Evolutionary conservation across 1,284 basidiomycete genomes (phyloP), one percentile per base, ranked within the genome.

Genomic region (Coniferiporia weirii): DNA sequence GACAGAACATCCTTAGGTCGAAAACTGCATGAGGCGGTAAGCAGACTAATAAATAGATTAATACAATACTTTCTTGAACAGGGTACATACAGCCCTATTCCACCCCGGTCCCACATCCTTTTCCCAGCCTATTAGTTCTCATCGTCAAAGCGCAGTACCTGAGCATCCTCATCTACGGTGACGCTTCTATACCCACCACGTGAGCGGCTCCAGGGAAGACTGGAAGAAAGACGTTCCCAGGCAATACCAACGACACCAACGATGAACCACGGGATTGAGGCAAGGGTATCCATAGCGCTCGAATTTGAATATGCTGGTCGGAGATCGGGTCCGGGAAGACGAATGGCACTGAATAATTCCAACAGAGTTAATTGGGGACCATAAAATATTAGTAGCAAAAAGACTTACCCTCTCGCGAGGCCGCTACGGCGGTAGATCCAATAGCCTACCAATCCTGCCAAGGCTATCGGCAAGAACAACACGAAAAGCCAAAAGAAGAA

Each of bases 101-200:
- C 13, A 32, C 34, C 35, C 50, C 3, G 2, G 36, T 32, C 13
- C 27, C 15, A 5, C 10, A 56, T 40, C 5, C 36, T 38, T 38
- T 38, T 12, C 7, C 40, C 4, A 54, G 19, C 15, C 10, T 13
- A 36, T 66, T 56, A 83, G 45, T 89, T 87, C 68, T 92, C 90
- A 66, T 92, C 89, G 66, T 90, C 89, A 67, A 92, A 92, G 52
- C 84, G 76, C 59, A 92, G 71, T 59, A 91, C 81, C 74, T 91
- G 89, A 57, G 91, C 93, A 73, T 95, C 93, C 69, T 94, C 93
- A 69, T 95, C 93, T 57, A 93, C 82, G 1, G 91, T 85, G 38
- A 95, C 71, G 64, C 87, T 80, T 65, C 93, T 79, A 69, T 95
- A 95, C n/a, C 90, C 90, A 44, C 81, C 73, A 52, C 84, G 75